Evolutionary conservation across 805 yeast species (phyloP).

Genomic region (Teunomyces kruisii): DNA sequence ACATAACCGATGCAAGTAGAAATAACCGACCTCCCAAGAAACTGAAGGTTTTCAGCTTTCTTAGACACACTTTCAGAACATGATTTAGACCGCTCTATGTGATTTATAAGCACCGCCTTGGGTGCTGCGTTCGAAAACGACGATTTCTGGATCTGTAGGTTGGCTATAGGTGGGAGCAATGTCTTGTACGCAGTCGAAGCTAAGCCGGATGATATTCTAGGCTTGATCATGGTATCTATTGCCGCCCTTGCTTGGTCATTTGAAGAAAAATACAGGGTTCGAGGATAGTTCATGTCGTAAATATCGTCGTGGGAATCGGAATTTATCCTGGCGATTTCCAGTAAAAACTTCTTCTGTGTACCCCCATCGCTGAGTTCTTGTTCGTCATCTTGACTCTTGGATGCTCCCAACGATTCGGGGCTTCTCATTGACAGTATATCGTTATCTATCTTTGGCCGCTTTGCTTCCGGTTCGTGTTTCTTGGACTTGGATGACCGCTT

Average conservation of each 20-base stretch:
- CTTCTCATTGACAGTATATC: not conserved
- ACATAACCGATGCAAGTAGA: conserved; percentile 57
- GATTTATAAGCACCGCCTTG: conserved; percentile 21
- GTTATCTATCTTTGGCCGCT: not conserved
- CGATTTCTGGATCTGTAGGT: conserved; percentile 1
- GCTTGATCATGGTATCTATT: conserved; percentile 47
- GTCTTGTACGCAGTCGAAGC: conserved; percentile 3
- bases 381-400: conserved; percentile 5
- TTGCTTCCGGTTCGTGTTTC: conserved; percentile 10
- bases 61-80: conserved; percentile 49
- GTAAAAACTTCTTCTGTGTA: conserved; percentile 20
- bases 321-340: conserved; percentile 35
- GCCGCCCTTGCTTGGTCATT: conserved; percentile 46
- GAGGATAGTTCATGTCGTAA: conserved; percentile 34
- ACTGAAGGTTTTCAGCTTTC: conserved; percentile 47
- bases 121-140: conserved; percentile 8
- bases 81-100: conserved; percentile 61
- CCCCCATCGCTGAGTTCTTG: conserved; percentile 1
- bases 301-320: conserved; percentile 35
- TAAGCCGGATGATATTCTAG: conserved; percentile 20
- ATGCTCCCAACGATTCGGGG: not conserved
- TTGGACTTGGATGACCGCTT: conserved; percentile 53
- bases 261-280: conserved; percentile 25
- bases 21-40: conserved; percentile 58
- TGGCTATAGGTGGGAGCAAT: not conserved